Evolutionary conservation across 805 yeast genomes (phyloP).

Genomic region (Maudiozyma barnettii): DNA sequence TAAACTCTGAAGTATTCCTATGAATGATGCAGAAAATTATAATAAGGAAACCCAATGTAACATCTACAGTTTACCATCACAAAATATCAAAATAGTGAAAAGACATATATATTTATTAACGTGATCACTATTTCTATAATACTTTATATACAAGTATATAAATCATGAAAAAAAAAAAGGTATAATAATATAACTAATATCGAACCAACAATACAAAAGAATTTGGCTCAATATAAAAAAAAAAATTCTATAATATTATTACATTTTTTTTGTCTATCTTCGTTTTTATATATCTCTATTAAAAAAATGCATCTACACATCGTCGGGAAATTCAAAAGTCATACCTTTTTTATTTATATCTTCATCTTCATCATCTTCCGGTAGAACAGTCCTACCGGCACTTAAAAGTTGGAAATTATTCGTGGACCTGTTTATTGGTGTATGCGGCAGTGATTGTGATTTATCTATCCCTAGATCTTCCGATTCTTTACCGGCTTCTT

Average conservation of each 20-base stretch:
- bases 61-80: no score
- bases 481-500: background rate
- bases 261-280: background rate
- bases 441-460: background rate
- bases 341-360: conserved; percentile 8
- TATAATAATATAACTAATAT: no score
- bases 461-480: background rate
- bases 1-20: conserved; percentile 81
- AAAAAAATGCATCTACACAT: conserved; percentile 8
- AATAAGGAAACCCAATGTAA: background rate
- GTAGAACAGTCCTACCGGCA: conserved; percentile 24
- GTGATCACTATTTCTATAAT: background rate
- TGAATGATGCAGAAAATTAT: conserved; percentile 21
- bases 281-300: background rate
- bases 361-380: conserved; percentile 23
- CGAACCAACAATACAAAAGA: background rate
- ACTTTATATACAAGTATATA: background rate
- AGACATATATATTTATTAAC: background rate
- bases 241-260: background rate
- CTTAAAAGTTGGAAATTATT: conserved; percentile 22
- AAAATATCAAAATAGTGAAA: background rate
- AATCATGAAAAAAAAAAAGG: background rate
- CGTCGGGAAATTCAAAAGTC: conserved; percentile 25
- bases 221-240: background rate
- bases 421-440: conserved; percentile 3